Evolutionary conservation across 2,329 filamentous ascomycete genomes (phyloP).

Genomic region (Zymoseptoria tritici): DNA sequence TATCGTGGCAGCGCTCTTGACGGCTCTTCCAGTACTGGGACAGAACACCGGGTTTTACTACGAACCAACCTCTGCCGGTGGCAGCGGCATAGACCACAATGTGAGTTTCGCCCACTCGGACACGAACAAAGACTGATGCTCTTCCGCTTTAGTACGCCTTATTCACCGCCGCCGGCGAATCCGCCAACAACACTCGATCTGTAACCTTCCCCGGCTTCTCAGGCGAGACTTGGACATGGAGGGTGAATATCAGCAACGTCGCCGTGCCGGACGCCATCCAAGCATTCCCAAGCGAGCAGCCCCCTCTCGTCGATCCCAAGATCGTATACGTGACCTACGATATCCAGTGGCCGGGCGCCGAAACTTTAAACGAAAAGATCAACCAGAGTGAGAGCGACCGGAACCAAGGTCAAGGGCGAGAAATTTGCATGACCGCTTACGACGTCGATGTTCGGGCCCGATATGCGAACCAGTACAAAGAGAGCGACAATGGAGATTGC

Average conservation of each 20-base stretch:
- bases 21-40: not conserved
- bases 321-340: not conserved
- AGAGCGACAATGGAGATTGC: not conserved
- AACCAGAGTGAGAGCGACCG: not conserved
- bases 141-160: too few relatives aligned
- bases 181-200: not conserved
- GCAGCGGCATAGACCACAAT: not conserved
- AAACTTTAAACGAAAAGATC: not conserved
- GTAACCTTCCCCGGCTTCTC: not conserved
- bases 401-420: not conserved
- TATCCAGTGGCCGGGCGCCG: not conserved
- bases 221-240: not conserved
- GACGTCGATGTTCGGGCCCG: not conserved
- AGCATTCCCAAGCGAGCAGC: not conserved
- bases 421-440: not conserved
- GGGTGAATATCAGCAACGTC: not conserved
- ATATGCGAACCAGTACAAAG: not conserved
- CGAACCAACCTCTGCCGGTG: not conserved
- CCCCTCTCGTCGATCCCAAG: not conserved
- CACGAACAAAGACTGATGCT: too few relatives aligned
- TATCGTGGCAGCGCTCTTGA: not conserved
- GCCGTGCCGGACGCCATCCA: not conserved
- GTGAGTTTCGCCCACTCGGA: not conserved
- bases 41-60: not conserved
- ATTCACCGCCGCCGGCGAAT: not conserved